Evolutionary conservation across 2,329 filamentous ascomycete genomes (phyloP).

Genomic region (Apiospora koreana): DNA sequence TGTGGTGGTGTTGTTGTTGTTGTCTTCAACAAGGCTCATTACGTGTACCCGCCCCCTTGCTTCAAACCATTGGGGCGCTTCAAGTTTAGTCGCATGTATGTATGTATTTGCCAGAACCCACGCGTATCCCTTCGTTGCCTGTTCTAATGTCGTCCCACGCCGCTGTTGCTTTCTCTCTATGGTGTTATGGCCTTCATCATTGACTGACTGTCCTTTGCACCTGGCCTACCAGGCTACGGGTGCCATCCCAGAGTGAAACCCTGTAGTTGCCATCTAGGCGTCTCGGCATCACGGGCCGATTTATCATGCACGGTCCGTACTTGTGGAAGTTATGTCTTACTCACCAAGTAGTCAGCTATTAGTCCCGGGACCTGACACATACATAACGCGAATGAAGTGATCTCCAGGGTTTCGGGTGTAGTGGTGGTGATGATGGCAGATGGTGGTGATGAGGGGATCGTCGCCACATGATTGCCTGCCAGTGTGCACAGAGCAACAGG

Average conservation of each 20-base stretch:
- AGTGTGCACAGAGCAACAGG: neutral
- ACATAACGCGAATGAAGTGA: neutral
- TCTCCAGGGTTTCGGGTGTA: neutral
- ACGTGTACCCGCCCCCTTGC: too few species aligned
- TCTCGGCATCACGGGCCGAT: neutral
- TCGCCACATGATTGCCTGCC: neutral
- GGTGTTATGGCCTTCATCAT: neutral
- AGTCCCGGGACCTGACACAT: neutral
- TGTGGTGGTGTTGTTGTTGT: too few species aligned
- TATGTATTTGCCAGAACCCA: neutral
- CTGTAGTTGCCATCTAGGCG: neutral
- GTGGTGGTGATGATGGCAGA: neutral
- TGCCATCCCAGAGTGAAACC: too few species aligned
- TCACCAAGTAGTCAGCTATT: too few species aligned
- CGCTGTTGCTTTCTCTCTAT: too few species aligned
- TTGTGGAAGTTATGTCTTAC: neutral
- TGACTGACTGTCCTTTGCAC: neutral
- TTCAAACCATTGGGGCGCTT: neutral
- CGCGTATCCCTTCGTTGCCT: neutral
- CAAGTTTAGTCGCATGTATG: too few species aligned
- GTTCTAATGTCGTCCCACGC: neutral
- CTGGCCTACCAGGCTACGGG: too few species aligned
- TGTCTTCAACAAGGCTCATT: too few species aligned
- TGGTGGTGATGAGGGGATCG: neutral
- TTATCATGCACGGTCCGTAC: neutral